Conservation (phyloP, 495 filamentous ascomycete species). For the Pseudomonodictys pantanalensis region DNA sequence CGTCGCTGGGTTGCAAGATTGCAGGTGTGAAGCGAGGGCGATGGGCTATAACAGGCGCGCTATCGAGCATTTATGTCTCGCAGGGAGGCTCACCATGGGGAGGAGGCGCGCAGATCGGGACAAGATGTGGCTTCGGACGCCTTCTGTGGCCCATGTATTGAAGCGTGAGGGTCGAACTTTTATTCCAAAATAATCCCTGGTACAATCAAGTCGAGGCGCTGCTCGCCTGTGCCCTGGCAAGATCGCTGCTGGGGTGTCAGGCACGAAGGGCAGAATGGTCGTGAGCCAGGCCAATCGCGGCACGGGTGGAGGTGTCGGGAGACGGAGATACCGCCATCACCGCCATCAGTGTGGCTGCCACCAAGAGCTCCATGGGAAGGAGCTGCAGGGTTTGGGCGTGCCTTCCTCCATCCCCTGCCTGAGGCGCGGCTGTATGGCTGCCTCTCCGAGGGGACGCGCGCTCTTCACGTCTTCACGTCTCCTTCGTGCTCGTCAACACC, state of each 20-base stretch:
- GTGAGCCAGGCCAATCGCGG: background rate
- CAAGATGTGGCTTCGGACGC: slow-evolving; percentile 23
- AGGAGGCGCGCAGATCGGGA: slow-evolving; percentile 2
- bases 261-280: background rate
- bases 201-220: slow-evolving; percentile 1
- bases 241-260: slow-evolving; percentile 16
- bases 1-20: too few relatives aligned
- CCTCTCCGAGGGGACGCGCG: too few relatives aligned
- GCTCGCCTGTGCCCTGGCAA: slow-evolving; percentile 11
- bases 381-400: background rate
- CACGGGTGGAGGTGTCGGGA: background rate
- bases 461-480: too few relatives aligned
- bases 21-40: background rate
- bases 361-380: background rate
- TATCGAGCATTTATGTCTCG: slow-evolving; percentile 9
- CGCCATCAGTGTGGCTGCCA: background rate
- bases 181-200: slow-evolving; percentile 31
- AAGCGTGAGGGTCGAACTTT: slow-evolving; percentile 15
- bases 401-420: background rate
- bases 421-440: background rate
- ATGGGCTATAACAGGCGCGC: slow-evolving; percentile 1
- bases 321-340: background rate
- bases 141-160: slow-evolving; percentile 23
- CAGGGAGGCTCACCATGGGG: background rate
- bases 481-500: background rate